Conservation (phyloP, 2,329 filamentous ascomycete genomes). For the Ophiocordyceps sinensis region DNA sequence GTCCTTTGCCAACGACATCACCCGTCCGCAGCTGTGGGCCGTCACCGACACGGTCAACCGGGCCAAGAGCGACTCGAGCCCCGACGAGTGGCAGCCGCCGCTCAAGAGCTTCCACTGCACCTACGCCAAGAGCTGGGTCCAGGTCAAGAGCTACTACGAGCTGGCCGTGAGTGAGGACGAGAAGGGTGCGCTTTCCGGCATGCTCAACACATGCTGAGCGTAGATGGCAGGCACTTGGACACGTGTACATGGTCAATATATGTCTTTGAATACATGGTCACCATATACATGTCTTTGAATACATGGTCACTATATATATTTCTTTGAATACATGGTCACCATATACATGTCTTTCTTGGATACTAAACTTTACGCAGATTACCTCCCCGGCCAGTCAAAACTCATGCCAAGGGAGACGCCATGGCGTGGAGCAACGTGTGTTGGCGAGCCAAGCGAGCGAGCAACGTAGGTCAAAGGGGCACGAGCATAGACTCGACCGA, state of each 20-base stretch:
- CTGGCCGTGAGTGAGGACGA: slow-evolving; percentile 58
- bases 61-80: slow-evolving; percentile 56
- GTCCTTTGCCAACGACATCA: slow-evolving; percentile 64
- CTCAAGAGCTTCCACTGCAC: slow-evolving; percentile 58
- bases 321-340: too few species aligned
- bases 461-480: not conserved
- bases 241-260: too few species aligned
- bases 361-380: too few species aligned
- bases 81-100: slow-evolving; percentile 64
- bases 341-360: too few species aligned
- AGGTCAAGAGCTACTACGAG: slow-evolving; percentile 60
- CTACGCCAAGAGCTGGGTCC: slow-evolving; percentile 63
- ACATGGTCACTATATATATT: too few species aligned
- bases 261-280: too few species aligned
- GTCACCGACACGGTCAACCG: slow-evolving; percentile 68
- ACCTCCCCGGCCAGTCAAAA: not conserved
- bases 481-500: not conserved
- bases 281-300: too few species aligned
- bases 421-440: not conserved
- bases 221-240: not conserved
- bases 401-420: not conserved
- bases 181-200: slow-evolving; percentile 47
- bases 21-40: slow-evolving; percentile 61
- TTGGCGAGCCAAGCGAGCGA: not conserved
- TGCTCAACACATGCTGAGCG: slow-evolving; percentile 17